These are phyloP conservation scores for Tolypocladium pustulatum DNA, from an alignment of 2,329 filamentous ascomycete genomes.

Conservation along the genomic window DNA sequence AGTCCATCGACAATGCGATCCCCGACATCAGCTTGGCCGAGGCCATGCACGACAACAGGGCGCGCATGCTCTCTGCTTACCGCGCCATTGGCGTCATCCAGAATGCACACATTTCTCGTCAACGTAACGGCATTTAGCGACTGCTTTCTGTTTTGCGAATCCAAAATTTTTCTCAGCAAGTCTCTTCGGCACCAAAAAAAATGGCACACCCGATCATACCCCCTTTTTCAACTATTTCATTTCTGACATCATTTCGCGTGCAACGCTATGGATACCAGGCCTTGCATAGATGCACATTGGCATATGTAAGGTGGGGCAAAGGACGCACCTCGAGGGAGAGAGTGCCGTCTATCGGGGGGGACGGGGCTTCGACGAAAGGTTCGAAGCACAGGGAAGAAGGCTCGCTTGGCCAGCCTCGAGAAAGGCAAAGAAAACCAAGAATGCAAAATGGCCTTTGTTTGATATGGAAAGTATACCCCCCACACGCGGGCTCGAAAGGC, in stretches of 20 bases:
- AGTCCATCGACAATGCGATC: slow-evolving; percentile 1
- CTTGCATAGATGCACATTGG: slow-evolving; percentile 5
- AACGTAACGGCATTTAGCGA: slow-evolving; percentile 38
- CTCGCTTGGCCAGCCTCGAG: slow-evolving; percentile 14
- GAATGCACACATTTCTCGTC: slow-evolving; percentile 9
- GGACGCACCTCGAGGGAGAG: slow-evolving; percentile 7
- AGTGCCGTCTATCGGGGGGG: slow-evolving; percentile 12
- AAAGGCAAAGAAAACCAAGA: slow-evolving; percentile 18
- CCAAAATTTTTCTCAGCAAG: slow-evolving; percentile 20
- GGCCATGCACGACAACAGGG: neutral
- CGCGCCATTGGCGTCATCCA: neutral
- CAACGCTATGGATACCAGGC: slow-evolving; percentile 7
- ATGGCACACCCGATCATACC: slow-evolving; percentile 26
- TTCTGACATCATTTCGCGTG: slow-evolving; percentile 15
- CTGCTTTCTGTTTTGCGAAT: slow-evolving; percentile 20
- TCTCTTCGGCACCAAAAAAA: slow-evolving; percentile 28
- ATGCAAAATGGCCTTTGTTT: slow-evolving; percentile 16
- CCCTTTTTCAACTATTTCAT: slow-evolving; percentile 11
- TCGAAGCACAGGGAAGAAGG: slow-evolving; percentile 9
- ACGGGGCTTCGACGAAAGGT: neutral
- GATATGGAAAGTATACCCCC: neutral
- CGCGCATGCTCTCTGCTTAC: neutral
- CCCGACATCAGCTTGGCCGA: slow-evolving; percentile 1
- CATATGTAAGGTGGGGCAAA: slow-evolving; percentile 6
- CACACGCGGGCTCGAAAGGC: neutral